Evolutionary conservation across 495 filamentous ascomycete genomes (phyloP).

Genomic region (Baudoinia panamericana): DNA sequence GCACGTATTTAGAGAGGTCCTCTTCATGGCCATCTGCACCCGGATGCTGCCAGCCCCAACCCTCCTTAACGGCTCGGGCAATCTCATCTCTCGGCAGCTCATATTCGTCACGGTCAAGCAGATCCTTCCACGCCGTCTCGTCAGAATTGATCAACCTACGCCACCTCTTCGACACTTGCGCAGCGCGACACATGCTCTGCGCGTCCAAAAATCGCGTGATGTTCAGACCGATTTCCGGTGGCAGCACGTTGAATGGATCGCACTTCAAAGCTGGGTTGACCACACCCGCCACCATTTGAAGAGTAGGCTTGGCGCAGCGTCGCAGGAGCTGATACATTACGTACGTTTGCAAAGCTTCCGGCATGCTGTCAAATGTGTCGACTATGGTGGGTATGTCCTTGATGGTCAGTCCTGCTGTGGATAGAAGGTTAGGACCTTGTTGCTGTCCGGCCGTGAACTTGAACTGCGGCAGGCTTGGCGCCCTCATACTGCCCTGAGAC

Average conservation of each 20-base stretch:
- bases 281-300: slow-evolving; percentile 80
- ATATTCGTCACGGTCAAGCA: slow-evolving; percentile 76
- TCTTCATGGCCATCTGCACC: slow-evolving; percentile 65
- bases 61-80: slow-evolving; percentile 71
- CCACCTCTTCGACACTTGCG: slow-evolving; percentile 92
- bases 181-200: slow-evolving; percentile 77
- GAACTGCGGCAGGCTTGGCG: neutral
- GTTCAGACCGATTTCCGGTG: slow-evolving; percentile 74
- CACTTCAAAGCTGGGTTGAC: slow-evolving; percentile 96
- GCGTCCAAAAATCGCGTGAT: slow-evolving; percentile 77
- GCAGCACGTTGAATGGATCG: slow-evolving; percentile 74
- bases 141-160: slow-evolving; percentile 77
- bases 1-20: slow-evolving; percentile 44
- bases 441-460: neutral
- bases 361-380: slow-evolving; percentile 81
- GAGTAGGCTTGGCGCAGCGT: slow-evolving; percentile 74
- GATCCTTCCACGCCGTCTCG: slow-evolving; percentile 89
- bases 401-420: slow-evolving; percentile 32
- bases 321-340: slow-evolving; percentile 92
- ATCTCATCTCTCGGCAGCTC: slow-evolving; percentile 68
- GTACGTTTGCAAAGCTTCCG: slow-evolving; percentile 75
- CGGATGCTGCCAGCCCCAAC: slow-evolving; percentile 99
- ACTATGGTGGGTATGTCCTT: slow-evolving; percentile 74
- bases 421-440: slow-evolving; percentile 8
- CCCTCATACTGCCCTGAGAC: neutral